phyloP scores from a whole-genome alignment of 352 stramenopile genomes.

The Peronospora destructor region DNA sequence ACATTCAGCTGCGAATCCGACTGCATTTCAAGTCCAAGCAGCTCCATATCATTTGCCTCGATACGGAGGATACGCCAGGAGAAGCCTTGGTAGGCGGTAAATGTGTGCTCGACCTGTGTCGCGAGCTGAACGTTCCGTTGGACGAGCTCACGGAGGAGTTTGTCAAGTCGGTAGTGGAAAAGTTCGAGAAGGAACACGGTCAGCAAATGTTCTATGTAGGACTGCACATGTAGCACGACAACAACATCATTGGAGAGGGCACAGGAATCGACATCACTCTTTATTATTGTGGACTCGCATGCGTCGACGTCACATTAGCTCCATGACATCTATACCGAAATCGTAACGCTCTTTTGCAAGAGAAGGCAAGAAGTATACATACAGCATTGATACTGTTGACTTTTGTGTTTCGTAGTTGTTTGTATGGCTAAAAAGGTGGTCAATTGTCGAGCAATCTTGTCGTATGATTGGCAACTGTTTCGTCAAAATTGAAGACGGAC shows the following conservation, averaged over 20 bases:
- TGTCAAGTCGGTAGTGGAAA: slow-evolving; percentile 37
- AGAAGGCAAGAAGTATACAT: too few relatives aligned
- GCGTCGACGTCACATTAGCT: too few relatives aligned
- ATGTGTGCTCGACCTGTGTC: slow-evolving; percentile 49
- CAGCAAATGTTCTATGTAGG: slow-evolving; percentile 45
- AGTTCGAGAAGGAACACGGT: slow-evolving; percentile 37
- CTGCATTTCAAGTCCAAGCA: slow-evolving; percentile 41
- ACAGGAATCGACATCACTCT: not conserved
- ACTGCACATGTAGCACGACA: slow-evolving; percentile 31
- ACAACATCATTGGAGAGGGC: not conserved
- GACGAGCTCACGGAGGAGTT: slow-evolving; percentile 34
- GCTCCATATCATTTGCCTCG: slow-evolving; percentile 75
- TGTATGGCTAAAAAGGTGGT: too few relatives aligned
- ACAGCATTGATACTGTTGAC: too few relatives aligned
- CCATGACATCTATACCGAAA: too few relatives aligned
- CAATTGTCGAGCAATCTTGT: too few relatives aligned
- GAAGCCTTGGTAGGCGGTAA: slow-evolving; percentile 44
- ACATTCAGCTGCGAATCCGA: slow-evolving; percentile 46
- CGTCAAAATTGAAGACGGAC: too few relatives aligned
- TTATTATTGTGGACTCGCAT: not conserved
- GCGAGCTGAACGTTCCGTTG: slow-evolving; percentile 30
- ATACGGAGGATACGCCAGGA: slow-evolving; percentile 66
- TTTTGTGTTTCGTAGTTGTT: too few relatives aligned
- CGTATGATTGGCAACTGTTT: not conserved
- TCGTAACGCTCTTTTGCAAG: too few relatives aligned